Base-by-base conservation (phyloP, 345 rosid species). In the Nasturtium officinale region DNA sequence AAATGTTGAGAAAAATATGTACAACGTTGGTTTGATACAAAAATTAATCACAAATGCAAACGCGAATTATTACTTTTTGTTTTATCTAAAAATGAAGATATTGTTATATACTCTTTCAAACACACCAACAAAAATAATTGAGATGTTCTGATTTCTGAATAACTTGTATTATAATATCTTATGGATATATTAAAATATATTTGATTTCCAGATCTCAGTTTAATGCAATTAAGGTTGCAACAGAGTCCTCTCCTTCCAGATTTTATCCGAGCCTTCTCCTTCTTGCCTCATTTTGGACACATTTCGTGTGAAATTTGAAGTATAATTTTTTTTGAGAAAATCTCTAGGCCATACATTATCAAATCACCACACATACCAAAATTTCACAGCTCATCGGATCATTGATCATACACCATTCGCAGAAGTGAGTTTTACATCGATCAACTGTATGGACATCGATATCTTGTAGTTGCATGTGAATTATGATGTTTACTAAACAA, bases 321-420 rank as follows among this genome's bases (percentile, higher is more conserved):
- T 55, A 16, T 0, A 65, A 23, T 16, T 33, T 6, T 33, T 6
- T 52, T 72, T 15, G 55, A 60, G 0, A 45, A 32, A 72, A 10
- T 5, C 21, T 35, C 3, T 47, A 55, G 25, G 76, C 33, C 61
- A 50, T 42, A 53, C 1, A 23, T 23, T 1, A 23, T 23, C n/a
- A 23, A 48, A 15, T 35, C 6, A 46, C 63, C 26, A 42, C 71
- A 54, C 69, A 40, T 17, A 9, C 66, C 52, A 65, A 23, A 56
- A 2, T 58, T 58, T 50, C 73, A 66, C 55, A 40, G 78, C 73
- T 74, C 73, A 67, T 32, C 7, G 48, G 4, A 51, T 48, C 78
- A 67, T 37, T 26, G 65, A 33, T 57, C 65, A 35, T 26, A n/a
- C n/a, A 73, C 25, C 66, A 18, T 18, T 54, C n/a, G 28, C 35